These are phyloP conservation scores for Neostapfia colusana DNA, from an alignment of 176 grass and related monocot species.

Conservation along the genomic window DNA sequence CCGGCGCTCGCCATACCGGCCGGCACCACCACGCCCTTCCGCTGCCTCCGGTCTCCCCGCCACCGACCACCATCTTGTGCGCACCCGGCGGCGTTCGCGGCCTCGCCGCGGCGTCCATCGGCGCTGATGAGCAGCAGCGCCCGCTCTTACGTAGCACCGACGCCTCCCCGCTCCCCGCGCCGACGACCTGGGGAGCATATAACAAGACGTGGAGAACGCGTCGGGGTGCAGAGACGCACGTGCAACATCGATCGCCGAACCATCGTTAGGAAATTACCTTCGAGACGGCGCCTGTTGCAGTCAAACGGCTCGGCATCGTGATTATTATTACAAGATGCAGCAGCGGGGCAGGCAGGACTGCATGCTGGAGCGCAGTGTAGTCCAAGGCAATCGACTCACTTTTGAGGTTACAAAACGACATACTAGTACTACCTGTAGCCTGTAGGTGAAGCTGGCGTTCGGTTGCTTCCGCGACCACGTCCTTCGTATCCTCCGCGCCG, in stretches of 20 bases:
- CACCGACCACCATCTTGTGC: not conserved
- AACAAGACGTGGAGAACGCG: not conserved
- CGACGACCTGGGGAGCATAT: not conserved
- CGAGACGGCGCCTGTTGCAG: not conserved
- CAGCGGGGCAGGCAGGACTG: not conserved
- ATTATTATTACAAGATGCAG: not conserved
- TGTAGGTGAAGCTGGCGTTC: not conserved
- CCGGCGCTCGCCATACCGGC: not conserved
- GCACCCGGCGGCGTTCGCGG: not conserved
- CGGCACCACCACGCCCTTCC: not conserved
- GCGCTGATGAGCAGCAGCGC: not conserved
- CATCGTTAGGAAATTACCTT: not conserved
- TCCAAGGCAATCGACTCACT: not conserved
- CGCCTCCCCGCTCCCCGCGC: not conserved
- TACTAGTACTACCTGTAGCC: no score
- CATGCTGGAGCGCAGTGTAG: not conserved
- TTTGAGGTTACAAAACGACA: not conserved
- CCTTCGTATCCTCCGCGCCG: not conserved
- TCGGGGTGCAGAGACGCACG: not conserved
- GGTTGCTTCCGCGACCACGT: not conserved
- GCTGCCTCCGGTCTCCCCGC: not conserved
- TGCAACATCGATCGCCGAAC: not conserved
- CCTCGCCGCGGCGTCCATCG: not conserved
- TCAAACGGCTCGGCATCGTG: conserved; percentile 7
- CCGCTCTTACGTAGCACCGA: not conserved